Evolutionary conservation across 352 stramenopile genomes (phyloP).

Genomic region (Phytophthora pini): DNA sequence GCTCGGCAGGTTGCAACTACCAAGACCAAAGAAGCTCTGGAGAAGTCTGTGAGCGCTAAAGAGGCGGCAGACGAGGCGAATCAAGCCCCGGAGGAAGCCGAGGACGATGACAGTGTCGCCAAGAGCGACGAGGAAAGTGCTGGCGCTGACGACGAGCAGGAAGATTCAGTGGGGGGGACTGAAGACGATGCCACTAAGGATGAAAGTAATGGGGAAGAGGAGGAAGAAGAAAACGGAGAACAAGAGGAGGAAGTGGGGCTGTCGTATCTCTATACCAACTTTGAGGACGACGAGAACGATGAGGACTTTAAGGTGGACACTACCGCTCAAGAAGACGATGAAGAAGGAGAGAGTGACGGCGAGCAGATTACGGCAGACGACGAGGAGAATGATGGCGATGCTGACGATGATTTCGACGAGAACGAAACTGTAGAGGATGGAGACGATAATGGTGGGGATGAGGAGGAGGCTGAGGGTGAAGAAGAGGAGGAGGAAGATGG

Average conservation of each 20-base stretch:
- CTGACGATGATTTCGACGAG: conserved; percentile 36
- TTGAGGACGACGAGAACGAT: conserved; percentile 60
- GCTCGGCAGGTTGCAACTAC: conserved; percentile 24
- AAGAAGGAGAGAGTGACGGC: conserved; percentile 37
- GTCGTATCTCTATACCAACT: conserved; percentile 72
- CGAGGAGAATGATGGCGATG: conserved; percentile 39
- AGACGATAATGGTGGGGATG: conserved; percentile 11
- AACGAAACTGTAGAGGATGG: conserved; percentile 2
- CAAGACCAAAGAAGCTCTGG: conserved; percentile 16
- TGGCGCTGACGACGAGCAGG: conserved; percentile 37
- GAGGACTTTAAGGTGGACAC: conserved; percentile 44
- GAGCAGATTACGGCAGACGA: conserved; percentile 46
- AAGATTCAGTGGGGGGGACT: conserved; percentile 42
- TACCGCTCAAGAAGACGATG: conserved; percentile 49
- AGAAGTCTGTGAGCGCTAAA: conserved; percentile 21
- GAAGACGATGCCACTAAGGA: conserved; percentile 43
- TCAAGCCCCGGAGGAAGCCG: conserved; percentile 18
- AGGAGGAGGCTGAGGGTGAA: conserved; percentile 13
- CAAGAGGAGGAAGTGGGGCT: conserved; percentile 60
- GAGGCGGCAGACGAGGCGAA: conserved; percentile 29
- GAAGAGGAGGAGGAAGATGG: conserved; percentile 40
- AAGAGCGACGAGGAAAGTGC: conserved; percentile 36
- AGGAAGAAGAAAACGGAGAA: conserved; percentile 30
- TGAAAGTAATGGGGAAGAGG: conserved; percentile 36
- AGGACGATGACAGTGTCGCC: conserved; percentile 34